Conservation (phyloP, 768 basidiomycete species). For the Mycena venus region DNA sequence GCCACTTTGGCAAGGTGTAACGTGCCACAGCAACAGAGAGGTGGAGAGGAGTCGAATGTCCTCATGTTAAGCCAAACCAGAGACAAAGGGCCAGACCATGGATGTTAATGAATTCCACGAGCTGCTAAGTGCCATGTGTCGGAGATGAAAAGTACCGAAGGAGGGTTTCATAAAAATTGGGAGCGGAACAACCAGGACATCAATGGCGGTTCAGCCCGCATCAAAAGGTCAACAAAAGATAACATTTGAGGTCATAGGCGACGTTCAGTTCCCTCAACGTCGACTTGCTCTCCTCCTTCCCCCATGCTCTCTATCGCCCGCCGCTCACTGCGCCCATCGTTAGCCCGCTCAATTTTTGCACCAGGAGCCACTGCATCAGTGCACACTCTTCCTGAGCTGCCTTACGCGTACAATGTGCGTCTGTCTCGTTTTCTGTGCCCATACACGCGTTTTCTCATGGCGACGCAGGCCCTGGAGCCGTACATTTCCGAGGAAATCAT, state of each 20-base stretch:
- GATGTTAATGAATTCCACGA: too few species aligned
- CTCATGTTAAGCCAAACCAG: too few species aligned
- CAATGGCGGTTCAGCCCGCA: not conserved
- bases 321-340: constrained; percentile 55
- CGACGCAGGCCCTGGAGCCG: constrained; percentile 83
- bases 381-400: constrained; percentile 84
- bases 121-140: too few species aligned
- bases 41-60: too few species aligned
- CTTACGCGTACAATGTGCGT: constrained; percentile 83
- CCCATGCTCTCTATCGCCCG: constrained; percentile 67
- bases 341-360: constrained; percentile 61
- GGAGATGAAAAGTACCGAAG: not conserved
- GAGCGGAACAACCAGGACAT: not conserved
- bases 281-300: not conserved
- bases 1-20: too few species aligned
- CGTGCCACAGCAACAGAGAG: too few species aligned
- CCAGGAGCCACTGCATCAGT: constrained; percentile 57
- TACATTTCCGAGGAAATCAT: constrained; percentile 94
- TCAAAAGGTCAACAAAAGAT: too few species aligned
- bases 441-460: constrained; percentile 29
- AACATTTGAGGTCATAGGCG: not conserved
- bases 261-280: not conserved
- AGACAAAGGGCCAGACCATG: too few species aligned
- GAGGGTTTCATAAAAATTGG: not conserved
- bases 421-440: constrained; percentile 6